Evolutionary conservation across 306 rosid genomes (phyloP).

Genomic region (Neltuma alba): DNA sequence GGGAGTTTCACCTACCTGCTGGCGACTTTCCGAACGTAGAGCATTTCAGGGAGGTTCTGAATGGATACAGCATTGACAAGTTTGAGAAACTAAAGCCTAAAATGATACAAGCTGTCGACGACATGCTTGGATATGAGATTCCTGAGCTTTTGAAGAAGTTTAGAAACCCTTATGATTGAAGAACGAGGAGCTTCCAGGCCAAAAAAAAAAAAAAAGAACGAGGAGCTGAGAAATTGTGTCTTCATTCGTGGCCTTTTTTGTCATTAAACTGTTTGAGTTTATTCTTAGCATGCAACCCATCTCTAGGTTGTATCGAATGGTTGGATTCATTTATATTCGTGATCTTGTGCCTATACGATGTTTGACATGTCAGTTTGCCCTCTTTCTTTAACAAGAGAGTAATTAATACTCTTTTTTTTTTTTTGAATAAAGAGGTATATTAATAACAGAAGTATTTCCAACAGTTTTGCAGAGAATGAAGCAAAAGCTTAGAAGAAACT

Average conservation of each 20-base stretch:
- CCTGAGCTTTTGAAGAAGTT: constrained; percentile 87
- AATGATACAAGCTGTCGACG: constrained; percentile 86
- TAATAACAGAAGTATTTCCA: too few species aligned
- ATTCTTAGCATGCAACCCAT: neutral
- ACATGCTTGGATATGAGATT: constrained; percentile 95
- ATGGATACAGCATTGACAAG: constrained; percentile 71
- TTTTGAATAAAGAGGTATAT: too few species aligned
- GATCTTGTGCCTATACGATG: neutral
- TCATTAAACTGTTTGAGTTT: neutral
- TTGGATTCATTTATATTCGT: neutral
- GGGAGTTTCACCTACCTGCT: constrained; percentile 82
- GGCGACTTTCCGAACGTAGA: constrained; percentile 91
- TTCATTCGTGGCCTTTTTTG: neutral
- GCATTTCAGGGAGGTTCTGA: constrained; percentile 63
- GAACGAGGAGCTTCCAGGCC: too few species aligned
- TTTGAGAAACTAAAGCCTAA: constrained; percentile 90
- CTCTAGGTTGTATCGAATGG: neutral
- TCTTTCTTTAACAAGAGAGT: neutral
- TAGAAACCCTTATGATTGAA: constrained; percentile 78
- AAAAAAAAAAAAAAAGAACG: too few species aligned
- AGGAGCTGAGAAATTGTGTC: neutral
- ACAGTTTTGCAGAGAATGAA: too few species aligned
- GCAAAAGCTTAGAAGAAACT: too few species aligned
- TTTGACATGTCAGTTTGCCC: neutral
- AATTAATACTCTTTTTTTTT: too few species aligned